Evolutionary conservation across 441 rosid species (phyloP).

Genomic region (Erodium texanum): DNA sequence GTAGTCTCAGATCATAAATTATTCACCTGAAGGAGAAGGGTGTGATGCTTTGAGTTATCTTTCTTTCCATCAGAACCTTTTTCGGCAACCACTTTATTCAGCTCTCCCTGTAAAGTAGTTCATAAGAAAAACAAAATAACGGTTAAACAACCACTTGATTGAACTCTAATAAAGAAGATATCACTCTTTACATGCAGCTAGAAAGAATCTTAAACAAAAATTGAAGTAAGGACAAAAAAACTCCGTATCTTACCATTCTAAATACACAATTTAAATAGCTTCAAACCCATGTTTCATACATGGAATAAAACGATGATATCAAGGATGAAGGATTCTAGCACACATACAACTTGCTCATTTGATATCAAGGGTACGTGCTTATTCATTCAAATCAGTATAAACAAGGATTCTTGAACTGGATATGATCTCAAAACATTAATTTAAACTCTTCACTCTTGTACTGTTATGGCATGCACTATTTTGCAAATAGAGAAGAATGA

Average conservation of each 20-base stretch:
- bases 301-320: background rate
- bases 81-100: slow-evolving; percentile 41
- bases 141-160: background rate
- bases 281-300: background rate
- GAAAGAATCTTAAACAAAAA: background rate
- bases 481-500: background rate
- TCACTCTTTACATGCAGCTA: too few relatives aligned
- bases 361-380: too few relatives aligned
- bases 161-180: background rate
- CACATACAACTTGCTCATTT: background rate
- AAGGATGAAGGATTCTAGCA: background rate
- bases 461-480: background rate
- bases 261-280: background rate
- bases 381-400: too few relatives aligned
- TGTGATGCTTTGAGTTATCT: slow-evolving; percentile 54
- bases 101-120: slow-evolving; percentile 51
- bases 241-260: background rate
- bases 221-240: background rate
- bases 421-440: background rate
- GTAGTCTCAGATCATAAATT: background rate
- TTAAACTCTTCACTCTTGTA: too few relatives aligned
- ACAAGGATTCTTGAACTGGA: background rate
- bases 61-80: slow-evolving; percentile 37
- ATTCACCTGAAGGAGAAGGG: slow-evolving; percentile 61
- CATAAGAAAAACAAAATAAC: slow-evolving; percentile 6